Conservation (phyloP, 352 stramenopile species). For the Pythium monospermum region DNA sequence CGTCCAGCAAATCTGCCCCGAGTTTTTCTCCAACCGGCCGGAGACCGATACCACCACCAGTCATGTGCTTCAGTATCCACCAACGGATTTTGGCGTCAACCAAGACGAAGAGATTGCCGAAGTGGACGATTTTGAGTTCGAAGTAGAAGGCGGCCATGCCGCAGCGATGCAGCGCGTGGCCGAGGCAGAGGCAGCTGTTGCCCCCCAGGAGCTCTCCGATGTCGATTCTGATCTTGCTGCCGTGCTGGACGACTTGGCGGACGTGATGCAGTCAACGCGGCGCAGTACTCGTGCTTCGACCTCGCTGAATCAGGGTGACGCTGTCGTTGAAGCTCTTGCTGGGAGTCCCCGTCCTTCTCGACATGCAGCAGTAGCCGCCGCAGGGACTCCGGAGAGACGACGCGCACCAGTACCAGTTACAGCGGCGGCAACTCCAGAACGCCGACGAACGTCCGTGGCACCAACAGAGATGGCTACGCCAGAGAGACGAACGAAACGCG, state of each 20-base stretch:
- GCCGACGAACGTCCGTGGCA: not conserved
- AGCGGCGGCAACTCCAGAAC: slow-evolving; percentile 7
- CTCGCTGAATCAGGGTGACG: too few species aligned
- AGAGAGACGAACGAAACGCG: slow-evolving; percentile 10
- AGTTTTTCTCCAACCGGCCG: slow-evolving; percentile 16
- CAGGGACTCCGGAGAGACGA: not conserved
- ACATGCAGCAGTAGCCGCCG: not conserved
- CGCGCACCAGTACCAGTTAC: not conserved
- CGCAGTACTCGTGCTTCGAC: not conserved
- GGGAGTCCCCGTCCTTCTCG: slow-evolving; percentile 1
- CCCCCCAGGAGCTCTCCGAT: not conserved
- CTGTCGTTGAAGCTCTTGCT: too few species aligned
- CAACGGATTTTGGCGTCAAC: slow-evolving; percentile 46
- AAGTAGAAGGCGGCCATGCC: slow-evolving; percentile 11
- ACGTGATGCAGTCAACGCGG: not conserved
- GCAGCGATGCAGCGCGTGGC: too few species aligned
- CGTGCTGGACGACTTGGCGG: too few species aligned
- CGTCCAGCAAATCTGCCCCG: slow-evolving; percentile 59
- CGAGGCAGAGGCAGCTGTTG: not conserved
- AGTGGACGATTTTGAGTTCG: slow-evolving; percentile 10
- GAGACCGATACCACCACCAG: slow-evolving; percentile 17
- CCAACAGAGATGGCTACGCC: slow-evolving; percentile 2
- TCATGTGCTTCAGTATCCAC: slow-evolving; percentile 37
- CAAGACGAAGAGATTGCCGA: slow-evolving; percentile 23
- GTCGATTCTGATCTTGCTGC: not conserved